phyloP scores from a whole-genome alignment of 2,329 filamentous ascomycete species.

The Canariomyces notabilis region DNA sequence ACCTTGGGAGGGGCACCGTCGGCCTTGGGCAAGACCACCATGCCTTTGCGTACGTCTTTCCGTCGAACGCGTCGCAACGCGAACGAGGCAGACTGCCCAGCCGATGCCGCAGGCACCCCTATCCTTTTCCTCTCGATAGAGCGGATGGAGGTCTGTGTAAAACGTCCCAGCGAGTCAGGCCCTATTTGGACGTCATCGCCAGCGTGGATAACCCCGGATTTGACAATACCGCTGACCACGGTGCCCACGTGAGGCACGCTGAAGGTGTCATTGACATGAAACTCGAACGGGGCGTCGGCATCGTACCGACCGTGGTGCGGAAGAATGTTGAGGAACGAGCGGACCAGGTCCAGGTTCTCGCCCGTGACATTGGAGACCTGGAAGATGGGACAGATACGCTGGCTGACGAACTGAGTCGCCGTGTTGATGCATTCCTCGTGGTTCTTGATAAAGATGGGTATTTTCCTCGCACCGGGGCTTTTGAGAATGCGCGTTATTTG shows the following conservation, averaged over 20 bases:
- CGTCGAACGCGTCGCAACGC: slow-evolving; percentile 81
- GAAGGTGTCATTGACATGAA: slow-evolving; percentile 95
- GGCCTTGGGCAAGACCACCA: slow-evolving; percentile 91
- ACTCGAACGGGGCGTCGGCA: slow-evolving; percentile 81
- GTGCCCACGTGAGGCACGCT: slow-evolving; percentile 96
- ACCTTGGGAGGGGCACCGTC: slow-evolving; percentile 66
- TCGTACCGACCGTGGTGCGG: slow-evolving; percentile 94
- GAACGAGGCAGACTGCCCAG: slow-evolving; percentile 89
- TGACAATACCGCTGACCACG: slow-evolving; percentile 90
- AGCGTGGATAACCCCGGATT: slow-evolving; percentile 78
- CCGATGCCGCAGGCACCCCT: slow-evolving; percentile 77
- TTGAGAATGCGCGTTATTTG: slow-evolving; percentile 92
- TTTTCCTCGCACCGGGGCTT: slow-evolving; percentile 87
- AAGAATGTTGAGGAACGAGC: slow-evolving; percentile 89
- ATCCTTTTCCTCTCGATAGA: slow-evolving; percentile 95
- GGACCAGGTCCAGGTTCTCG: slow-evolving; percentile 81
- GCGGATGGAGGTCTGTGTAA: slow-evolving; percentile 78
- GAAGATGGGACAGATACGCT: slow-evolving; percentile 94
- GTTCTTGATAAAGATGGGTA: slow-evolving; percentile 91
- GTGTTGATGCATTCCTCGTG: slow-evolving; percentile 91
- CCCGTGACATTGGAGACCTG: slow-evolving; percentile 98
- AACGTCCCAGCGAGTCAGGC: slow-evolving; percentile 85
- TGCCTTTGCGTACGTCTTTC: slow-evolving; percentile 93
- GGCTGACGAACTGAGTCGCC: slow-evolving; percentile 89
- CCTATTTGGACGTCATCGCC: slow-evolving; percentile 88